Base-by-base conservation (phyloP, 2,329 filamentous ascomycete genomes). In the Escovopsis weberi region DNA sequence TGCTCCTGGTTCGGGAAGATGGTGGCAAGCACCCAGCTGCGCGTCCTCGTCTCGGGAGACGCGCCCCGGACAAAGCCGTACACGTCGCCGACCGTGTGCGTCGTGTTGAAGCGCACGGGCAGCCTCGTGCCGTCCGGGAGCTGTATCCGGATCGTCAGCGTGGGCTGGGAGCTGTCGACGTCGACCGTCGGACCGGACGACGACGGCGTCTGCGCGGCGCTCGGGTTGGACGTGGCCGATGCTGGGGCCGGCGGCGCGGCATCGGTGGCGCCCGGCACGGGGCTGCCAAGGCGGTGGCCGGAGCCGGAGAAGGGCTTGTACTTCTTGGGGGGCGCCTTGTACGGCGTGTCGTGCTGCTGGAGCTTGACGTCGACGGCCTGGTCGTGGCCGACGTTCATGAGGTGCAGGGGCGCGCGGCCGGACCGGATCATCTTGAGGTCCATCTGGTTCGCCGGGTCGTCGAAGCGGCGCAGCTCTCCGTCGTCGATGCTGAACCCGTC, bases 401-500 rank as follows among this genome's bases (percentile, higher is more conserved):
- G 70, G 50, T 85, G 78, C 10, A 87, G 66, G 6, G 85, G 85
- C 0, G 84, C 85, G 15, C 82, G 77, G 8, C 85, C 85, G 18
- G 75, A 71, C 46, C 84, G 77, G 53, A 91, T 91, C 70, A 87
- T 80, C 45, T 77, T 69, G 37, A 91, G 67, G 42, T 82, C 82
- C 40, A 71, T 69, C 28, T 78, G 75, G 57, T 89, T 87, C 28
- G 71, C 72, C 0, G 84, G 83, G 58, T 91, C 84, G 53, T 88
- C 82, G 55, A 85, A 89, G 43, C 83, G 77, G 57, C 75, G 79
- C 33, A 91, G 74, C 38, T 79, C 74, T 26, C 85, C 85, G 53
- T 91, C 83, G 46, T 88, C 85, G 47, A 93, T 78, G 49, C 83
- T 89, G 64, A 91, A 89, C 12, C 85, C 85, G 55, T 93, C 80